A percentile compares a stretch with the other conserved stretches of the same genome.
Conservation (phyloP, 331 rosid genomes). For the Malus hybrid region DNA sequence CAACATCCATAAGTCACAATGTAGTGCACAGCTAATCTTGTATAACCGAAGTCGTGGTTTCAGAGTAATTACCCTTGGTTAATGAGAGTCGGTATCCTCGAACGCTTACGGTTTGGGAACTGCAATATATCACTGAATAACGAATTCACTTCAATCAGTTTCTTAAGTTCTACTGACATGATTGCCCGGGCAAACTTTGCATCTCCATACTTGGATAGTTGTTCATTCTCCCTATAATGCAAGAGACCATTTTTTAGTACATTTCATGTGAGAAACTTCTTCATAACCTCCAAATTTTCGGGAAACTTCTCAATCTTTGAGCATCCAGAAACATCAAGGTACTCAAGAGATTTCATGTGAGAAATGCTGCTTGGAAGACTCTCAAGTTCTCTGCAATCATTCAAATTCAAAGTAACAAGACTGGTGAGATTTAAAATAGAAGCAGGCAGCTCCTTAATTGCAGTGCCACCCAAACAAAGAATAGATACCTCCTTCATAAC, state of each 20-base stretch:
- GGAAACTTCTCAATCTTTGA: too few species aligned
- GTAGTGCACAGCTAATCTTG: neutral
- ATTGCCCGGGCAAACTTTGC: slow-evolving; percentile 92
- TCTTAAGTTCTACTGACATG: slow-evolving; percentile 94
- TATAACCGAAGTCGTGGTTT: neutral
- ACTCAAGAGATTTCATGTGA: too few species aligned
- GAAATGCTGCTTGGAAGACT: too few species aligned
- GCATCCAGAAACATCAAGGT: too few species aligned
- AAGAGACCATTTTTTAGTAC: slow-evolving; percentile 13
- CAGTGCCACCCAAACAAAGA: too few species aligned
- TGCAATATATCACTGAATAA: slow-evolving; percentile 91
- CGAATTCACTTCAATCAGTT: slow-evolving; percentile 93
- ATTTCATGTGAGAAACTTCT: slow-evolving; percentile 18
- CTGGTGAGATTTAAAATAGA: too few species aligned
- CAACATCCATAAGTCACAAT: neutral
- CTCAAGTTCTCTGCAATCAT: too few species aligned
- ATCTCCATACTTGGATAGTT: slow-evolving; percentile 92
- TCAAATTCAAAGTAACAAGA: too few species aligned
- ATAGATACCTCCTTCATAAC: too few species aligned
- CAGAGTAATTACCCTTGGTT: slow-evolving; percentile 66
- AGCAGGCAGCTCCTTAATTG: too few species aligned
- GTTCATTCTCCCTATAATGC: slow-evolving; percentile 73
- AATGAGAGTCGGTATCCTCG: slow-evolving; percentile 87
- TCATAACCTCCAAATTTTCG: too few species aligned
- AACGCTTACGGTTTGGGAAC: slow-evolving; percentile 85